Percentiles rank a stretch among this genome's conserved stretches.
phyloP scores from a whole-genome alignment of 2,329 filamentous ascomycete genomes.

The Phialophora macrospora region DNA sequence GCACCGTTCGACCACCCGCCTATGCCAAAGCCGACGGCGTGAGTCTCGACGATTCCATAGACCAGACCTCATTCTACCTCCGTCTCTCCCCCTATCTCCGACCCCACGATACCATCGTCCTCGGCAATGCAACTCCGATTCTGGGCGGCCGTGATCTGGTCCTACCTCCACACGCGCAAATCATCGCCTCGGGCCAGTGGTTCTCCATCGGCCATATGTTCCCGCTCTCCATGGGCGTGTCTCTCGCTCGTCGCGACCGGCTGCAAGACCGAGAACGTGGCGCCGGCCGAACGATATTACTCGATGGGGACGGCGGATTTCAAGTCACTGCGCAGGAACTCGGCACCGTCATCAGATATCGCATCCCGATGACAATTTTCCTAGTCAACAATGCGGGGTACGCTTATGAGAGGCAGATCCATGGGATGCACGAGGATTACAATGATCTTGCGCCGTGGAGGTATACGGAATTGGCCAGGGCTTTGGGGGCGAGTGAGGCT shows the following conservation, averaged over 20 bases:
- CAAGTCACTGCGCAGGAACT: constrained; percentile 81
- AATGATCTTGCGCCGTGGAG: constrained; percentile 82
- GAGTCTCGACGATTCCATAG: constrained; percentile 48
- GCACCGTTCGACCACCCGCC: constrained; percentile 19
- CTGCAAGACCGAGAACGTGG: background rate
- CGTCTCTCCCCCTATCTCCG: constrained; percentile 73
- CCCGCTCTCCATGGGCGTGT: constrained; percentile 69
- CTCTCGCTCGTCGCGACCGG: constrained; percentile 59
- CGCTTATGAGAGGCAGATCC: constrained; percentile 87
- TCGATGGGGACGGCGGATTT: constrained; percentile 87
- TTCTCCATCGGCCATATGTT: constrained; percentile 70
- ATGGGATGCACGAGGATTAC: constrained; percentile 78
- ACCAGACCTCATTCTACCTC: constrained; percentile 70
- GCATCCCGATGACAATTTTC: constrained; percentile 78
- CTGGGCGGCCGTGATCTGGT: constrained; percentile 86
- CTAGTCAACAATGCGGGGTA: constrained; percentile 87
- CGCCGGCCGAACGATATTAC: constrained; percentile 70
- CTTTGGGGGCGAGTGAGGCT: constrained; percentile 66
- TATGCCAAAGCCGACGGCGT: constrained; percentile 30
- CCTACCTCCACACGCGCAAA: constrained; percentile 77
- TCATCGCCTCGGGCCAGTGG: constrained; percentile 79
- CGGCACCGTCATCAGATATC: constrained; percentile 78
- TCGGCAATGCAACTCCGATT: constrained; percentile 85
- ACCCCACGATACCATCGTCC: constrained; percentile 76
- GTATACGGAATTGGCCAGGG: constrained; percentile 68